Percentiles rank a stretch among this genome's conserved stretches.
phyloP scores from a whole-genome alignment of 23 red algal genomes.

The Pyropia yezoensis region DNA sequence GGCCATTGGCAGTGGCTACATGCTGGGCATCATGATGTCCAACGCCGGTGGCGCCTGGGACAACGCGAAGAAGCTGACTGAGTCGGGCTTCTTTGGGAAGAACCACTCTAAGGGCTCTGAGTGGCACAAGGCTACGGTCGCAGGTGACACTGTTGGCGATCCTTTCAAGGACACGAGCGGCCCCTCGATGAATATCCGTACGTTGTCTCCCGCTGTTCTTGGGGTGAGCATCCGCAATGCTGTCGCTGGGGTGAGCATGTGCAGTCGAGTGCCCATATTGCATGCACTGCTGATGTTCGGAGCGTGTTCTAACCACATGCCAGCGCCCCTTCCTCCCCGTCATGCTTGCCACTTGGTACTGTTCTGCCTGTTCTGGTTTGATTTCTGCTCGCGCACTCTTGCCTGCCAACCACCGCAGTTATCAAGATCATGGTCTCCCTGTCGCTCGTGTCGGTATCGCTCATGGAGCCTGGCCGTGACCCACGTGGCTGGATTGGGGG shows the following conservation, averaged over 20 bases:
- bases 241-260: too few species aligned
- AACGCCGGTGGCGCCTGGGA: slow-evolving; percentile 56
- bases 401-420: background rate
- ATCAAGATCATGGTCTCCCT: slow-evolving; percentile 46
- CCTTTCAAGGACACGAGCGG: slow-evolving; percentile 59
- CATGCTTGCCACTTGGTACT: too few species aligned
- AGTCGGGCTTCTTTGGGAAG: slow-evolving; percentile 29
- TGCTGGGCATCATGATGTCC: slow-evolving; percentile 42
- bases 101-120: slow-evolving; percentile 31
- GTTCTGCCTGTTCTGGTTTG: too few species aligned
- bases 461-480: slow-evolving; percentile 23
- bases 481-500: slow-evolving; percentile 45
- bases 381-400: too few species aligned
- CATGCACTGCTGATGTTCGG: too few species aligned
- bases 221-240: too few species aligned
- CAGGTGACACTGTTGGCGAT: slow-evolving; percentile 57
- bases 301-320: too few species aligned
- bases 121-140: slow-evolving; percentile 46
- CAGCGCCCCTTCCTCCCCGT: too few species aligned
- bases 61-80: slow-evolving; percentile 53
- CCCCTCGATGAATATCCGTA: slow-evolving; percentile 43
- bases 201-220: background rate
- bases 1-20: slow-evolving; percentile 27
- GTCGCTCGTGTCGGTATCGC: slow-evolving; percentile 26
- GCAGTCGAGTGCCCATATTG: too few species aligned